Evolutionary conservation across 257 asterid genomes (phyloP), one percentile per base, ranked within the genome.

Genomic region (Jacaranda copaia): DNA sequence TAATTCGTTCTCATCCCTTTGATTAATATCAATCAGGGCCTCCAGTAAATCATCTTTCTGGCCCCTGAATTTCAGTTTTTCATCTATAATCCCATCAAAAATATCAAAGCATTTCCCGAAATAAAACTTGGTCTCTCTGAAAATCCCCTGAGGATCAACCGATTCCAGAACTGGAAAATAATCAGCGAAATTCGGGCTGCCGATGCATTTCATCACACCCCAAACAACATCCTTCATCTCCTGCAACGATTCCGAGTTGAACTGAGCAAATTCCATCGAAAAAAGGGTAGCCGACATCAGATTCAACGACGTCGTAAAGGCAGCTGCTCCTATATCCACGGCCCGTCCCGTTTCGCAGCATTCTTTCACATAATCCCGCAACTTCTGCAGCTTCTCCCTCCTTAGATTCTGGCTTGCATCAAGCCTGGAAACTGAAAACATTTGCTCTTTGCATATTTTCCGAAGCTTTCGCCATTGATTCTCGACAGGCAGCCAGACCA

Each of bases 141-240:
- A 12, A 11, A 88, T 52, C 11, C 92, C 88, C 67, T 86, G 93
- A 3, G 88, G 92, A 79, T 89, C 97, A 16, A 69, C 38, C 3
- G 43, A 52, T 48, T 77, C 72, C 25, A 91, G 70, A 5, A 82
- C 14, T 3, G 93, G 92, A 45, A 89, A 89, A 69, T 43, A 89
- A 53, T 91, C 93, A 0, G 79, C 88, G 45, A 88, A 15, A 57
- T 91, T 89, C 0, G 88, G 88, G 40, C 49, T 72, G 12, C 86
- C 90, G 6, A 74, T 15, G 65, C 72, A 75, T 39, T 73, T 46
- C 92, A 87, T 69, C 51, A 88, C 72, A 2, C 79, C 84, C 83
- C 80, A 70, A 11, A 88, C 79, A 53, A 83, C 61, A 3, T 88
- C 91, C 90, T 79, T 84, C 70, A 88, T 78, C 75, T 91, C 96